phyloP scores from a whole-genome alignment of 495 filamentous ascomycete genomes.

The Xylaria castorea region DNA sequence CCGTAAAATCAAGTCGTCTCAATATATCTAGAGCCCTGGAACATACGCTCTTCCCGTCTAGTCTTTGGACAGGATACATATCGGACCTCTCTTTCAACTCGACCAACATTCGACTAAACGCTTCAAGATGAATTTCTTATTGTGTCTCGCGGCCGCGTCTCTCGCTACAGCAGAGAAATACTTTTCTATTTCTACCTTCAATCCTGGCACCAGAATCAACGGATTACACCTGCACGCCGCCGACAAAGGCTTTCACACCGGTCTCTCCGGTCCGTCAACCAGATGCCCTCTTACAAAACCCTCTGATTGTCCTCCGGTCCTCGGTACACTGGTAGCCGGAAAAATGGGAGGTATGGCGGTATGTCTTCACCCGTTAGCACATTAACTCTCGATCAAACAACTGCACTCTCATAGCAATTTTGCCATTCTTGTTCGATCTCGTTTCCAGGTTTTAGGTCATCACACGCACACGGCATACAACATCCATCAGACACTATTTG shows the following conservation, averaged over 20 bases:
- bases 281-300: constrained; percentile 30
- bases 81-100: neutral
- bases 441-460: neutral
- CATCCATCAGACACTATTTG: neutral
- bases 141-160: constrained; percentile 2
- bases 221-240: constrained; percentile 33
- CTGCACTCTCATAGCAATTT: neutral
- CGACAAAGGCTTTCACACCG: constrained; percentile 32
- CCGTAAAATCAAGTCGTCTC: neutral
- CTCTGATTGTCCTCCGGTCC: constrained; percentile 28
- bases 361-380: constrained; percentile 10
- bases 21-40: neutral
- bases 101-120: neutral
- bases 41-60: neutral
- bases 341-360: constrained; percentile 35
- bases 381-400: neutral
- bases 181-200: constrained; percentile 32
- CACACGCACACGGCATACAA: neutral
- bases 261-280: constrained; percentile 30
- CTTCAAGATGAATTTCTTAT: constrained; percentile 1
- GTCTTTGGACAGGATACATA: neutral
- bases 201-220: constrained; percentile 31
- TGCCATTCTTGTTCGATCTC: neutral
- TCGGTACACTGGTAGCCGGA: constrained; percentile 32
- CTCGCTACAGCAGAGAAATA: neutral